Evolutionary conservation across 2,329 filamentous ascomycete species (phyloP), one percentile per base, ranked within the genome.

Genomic region (Monosporascus sp.): DNA sequence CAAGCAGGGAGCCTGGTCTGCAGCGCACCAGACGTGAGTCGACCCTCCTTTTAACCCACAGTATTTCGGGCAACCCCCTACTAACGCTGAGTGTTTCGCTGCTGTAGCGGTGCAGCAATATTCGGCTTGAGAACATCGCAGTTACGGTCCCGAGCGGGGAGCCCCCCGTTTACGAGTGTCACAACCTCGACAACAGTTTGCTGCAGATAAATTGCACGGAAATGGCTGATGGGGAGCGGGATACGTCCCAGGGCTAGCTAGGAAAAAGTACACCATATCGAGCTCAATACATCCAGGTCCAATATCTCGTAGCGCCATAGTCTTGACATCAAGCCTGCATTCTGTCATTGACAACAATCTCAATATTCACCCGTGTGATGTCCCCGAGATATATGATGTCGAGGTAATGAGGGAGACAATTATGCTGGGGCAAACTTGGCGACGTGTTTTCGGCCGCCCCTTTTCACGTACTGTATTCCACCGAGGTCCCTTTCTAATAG

Each of bases 11-110:
- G 51, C 6, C 54, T 60, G 7, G 58, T 60, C 8, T 60, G 58
- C n/a, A 60, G 58, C 38, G 56, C 58, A 3, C 51, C 58, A 25
- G 58, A 60, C 17, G 58, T 60, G 53, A 52, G 58, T 53, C 3
- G 3, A n/a, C 37, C 31, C 6, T 3, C 11, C 14, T 48, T 18
- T 44, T 37, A 7, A 11, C 22, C 8, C 9, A 20, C n/a, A 20
- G 44, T 47, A 17, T 24, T 24, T 18, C 5, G 18, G 9, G 17
- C 17, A 18, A 17, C 17, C 6, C 37, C 18, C 6, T 3, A 9
- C 37, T 18, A 39, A 39, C 22, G 18, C 18, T 7, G 55, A n/a
- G 5, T 3, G 2, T 15, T 25, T 38, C 17, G 22, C 22, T 7
- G 25, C 45, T 44, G 9, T 31, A 60, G 58, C 51, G 58, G 47